A percentile compares a stretch with the other conserved stretches of the same genome.
phyloP scores from a whole-genome alignment of 2,329 filamentous ascomycete genomes.

The Aspergillus fumigatiaffinis region DNA sequence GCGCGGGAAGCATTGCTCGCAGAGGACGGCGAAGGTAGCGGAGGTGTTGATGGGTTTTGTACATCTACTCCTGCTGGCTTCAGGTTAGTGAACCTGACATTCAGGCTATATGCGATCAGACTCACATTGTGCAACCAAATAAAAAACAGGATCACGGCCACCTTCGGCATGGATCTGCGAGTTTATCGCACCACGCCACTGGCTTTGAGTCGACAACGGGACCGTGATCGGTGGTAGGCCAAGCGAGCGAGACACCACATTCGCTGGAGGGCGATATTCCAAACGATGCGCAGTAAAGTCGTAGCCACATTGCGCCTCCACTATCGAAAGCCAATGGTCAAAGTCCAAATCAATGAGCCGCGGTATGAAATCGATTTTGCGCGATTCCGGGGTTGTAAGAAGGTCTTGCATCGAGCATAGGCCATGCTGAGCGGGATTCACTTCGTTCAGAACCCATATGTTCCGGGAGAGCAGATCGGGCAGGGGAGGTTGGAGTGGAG shows the following conservation, averaged over 20 bases:
- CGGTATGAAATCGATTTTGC: neutral
- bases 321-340: constrained; percentile 1
- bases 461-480: neutral
- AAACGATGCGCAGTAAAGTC: constrained; percentile 1
- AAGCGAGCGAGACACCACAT: neutral
- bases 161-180: neutral
- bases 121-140: constrained; percentile 1
- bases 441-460: constrained; percentile 4
- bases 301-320: constrained; percentile 3
- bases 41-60: neutral
- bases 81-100: neutral
- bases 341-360: neutral
- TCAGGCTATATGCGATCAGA: neutral
- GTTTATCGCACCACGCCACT: constrained; percentile 4
- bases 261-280: constrained; percentile 3
- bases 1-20: neutral
- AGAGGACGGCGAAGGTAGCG: neutral
- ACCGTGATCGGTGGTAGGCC: neutral
- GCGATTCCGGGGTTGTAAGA: neutral
- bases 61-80: neutral
- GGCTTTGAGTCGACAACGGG: constrained; percentile 1
- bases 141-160: constrained; percentile 1
- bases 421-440: neutral
- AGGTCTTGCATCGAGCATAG: constrained; percentile 2
- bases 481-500: neutral